Percentiles rank a stretch among this genome's conserved stretches.
These are phyloP conservation scores for Chlamydomonas eustigma DNA, from an alignment of 139 green algal species.

Conservation along the genomic window DNA sequence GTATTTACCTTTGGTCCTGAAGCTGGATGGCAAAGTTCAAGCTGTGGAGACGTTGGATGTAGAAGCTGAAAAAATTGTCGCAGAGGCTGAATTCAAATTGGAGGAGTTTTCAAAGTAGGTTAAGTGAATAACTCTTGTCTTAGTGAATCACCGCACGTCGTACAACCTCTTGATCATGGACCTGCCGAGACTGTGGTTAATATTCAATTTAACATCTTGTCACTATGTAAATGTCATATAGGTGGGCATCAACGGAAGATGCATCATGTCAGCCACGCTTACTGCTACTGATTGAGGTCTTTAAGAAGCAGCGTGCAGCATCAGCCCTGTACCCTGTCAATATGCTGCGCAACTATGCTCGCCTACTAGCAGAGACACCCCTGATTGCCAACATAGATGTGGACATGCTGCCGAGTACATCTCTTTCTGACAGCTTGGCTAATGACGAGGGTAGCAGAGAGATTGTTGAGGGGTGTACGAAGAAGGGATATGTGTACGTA, in stretches of 20 bases:
- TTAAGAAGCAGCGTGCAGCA: not conserved
- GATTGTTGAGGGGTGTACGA: not conserved
- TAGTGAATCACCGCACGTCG: no score
- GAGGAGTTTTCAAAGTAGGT: no score
- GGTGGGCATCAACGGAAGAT: not conserved
- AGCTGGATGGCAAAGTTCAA: not conserved
- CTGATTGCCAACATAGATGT: slow-evolving; percentile 47
- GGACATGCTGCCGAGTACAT: slow-evolving; percentile 35
- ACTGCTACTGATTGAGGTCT: slow-evolving; percentile 22
- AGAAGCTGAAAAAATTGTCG: no score
- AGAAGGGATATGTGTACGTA: slow-evolving; percentile 18
- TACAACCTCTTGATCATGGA: not conserved
- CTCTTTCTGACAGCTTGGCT: slow-evolving; percentile 4
- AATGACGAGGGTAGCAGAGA: not conserved
- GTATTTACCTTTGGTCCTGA: slow-evolving; percentile 7
- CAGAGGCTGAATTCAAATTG: no score
- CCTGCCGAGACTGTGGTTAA: no score
- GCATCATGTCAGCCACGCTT: slow-evolving; percentile 20
- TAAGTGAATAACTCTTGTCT: no score
- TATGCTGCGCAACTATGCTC: slow-evolving; percentile 31
- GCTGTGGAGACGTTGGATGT: no score
- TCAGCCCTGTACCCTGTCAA: slow-evolving; percentile 25
- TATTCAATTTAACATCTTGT: not conserved
- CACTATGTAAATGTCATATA: not conserved
- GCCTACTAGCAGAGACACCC: slow-evolving; percentile 34